Percentiles rank a stretch among this genome's conserved stretches.
Evolutionary conservation across 2,329 filamentous ascomycete genomes (phyloP).

Genomic region (Rachicladosporium sp.): DNA sequence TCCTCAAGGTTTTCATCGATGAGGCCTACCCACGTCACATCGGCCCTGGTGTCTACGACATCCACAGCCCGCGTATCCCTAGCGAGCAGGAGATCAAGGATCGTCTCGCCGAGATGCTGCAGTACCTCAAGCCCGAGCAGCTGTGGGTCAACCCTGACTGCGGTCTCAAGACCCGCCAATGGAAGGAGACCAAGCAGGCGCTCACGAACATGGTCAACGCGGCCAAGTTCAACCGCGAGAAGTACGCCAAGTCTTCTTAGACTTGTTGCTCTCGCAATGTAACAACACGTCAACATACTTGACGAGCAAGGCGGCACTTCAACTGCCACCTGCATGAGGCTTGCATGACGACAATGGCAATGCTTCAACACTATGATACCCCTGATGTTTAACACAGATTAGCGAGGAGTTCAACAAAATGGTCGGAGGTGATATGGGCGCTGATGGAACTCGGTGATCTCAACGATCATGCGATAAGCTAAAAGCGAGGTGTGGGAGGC

Average conservation of each 20-base stretch:
- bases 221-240: constrained; percentile 89
- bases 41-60: constrained; percentile 98
- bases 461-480: constrained; percentile 14
- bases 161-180: constrained; percentile 97
- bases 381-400: constrained; percentile 12
- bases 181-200: constrained; percentile 96
- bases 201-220: constrained; percentile 95
- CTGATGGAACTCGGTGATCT: constrained; percentile 14
- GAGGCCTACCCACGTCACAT: constrained; percentile 97
- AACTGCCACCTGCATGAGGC: constrained; percentile 10
- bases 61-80: constrained; percentile 96
- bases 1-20: constrained; percentile 96
- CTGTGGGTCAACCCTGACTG: constrained; percentile 99
- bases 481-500: constrained; percentile 3
- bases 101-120: constrained; percentile 94
- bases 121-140: constrained; percentile 91
- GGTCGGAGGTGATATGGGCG: constrained; percentile 12
- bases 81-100: constrained; percentile 97
- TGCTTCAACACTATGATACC: constrained; percentile 21
- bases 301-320: constrained; percentile 7
- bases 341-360: constrained; percentile 1
- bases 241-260: constrained; percentile 15
- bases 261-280: constrained; percentile 1
- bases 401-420: constrained; percentile 22
- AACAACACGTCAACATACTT: not conserved